Conservation (phyloP, 2,329 filamentous ascomycete species). For the Aspergillus arachidicola region DNA sequence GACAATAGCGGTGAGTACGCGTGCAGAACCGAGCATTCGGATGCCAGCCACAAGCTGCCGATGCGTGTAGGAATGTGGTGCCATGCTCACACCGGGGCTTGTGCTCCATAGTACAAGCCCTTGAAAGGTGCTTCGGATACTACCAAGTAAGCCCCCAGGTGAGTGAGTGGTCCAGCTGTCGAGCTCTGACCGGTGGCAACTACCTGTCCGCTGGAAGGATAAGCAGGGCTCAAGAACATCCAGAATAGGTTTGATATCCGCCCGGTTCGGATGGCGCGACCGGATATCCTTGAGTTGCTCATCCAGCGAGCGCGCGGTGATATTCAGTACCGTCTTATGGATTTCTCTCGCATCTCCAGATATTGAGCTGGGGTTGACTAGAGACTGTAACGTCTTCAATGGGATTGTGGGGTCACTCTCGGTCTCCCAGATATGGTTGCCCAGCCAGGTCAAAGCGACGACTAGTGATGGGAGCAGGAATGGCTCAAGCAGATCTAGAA, state of each 20-base stretch:
- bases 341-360: slow-evolving; percentile 63
- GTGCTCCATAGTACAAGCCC: slow-evolving; percentile 57
- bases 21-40: slow-evolving; percentile 43
- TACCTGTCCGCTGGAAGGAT: slow-evolving; percentile 53
- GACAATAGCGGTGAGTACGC: slow-evolving; percentile 41
- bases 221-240: slow-evolving; percentile 54
- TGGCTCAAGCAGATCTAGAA: slow-evolving; percentile 61
- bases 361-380: slow-evolving; percentile 59
- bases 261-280: slow-evolving; percentile 51
- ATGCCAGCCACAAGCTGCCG: slow-evolving; percentile 52
- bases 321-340: slow-evolving; percentile 61
- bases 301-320: slow-evolving; percentile 56
- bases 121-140: slow-evolving; percentile 54
- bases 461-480: slow-evolving; percentile 65
- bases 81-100: slow-evolving; percentile 53
- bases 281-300: slow-evolving; percentile 56
- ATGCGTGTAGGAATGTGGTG: slow-evolving; percentile 59
- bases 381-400: slow-evolving; percentile 58
- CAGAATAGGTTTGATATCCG: slow-evolving; percentile 56
- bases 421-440: slow-evolving; percentile 57
- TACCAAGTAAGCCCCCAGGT: slow-evolving; percentile 49
- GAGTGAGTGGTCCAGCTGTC: slow-evolving; percentile 55
- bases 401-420: slow-evolving; percentile 54
- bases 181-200: slow-evolving; percentile 51
- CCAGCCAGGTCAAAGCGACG: slow-evolving; percentile 61